These are phyloP conservation scores for Hypoxylon intermedium DNA, from an alignment of 495 filamentous ascomycete genomes.

Conservation along the genomic window DNA sequence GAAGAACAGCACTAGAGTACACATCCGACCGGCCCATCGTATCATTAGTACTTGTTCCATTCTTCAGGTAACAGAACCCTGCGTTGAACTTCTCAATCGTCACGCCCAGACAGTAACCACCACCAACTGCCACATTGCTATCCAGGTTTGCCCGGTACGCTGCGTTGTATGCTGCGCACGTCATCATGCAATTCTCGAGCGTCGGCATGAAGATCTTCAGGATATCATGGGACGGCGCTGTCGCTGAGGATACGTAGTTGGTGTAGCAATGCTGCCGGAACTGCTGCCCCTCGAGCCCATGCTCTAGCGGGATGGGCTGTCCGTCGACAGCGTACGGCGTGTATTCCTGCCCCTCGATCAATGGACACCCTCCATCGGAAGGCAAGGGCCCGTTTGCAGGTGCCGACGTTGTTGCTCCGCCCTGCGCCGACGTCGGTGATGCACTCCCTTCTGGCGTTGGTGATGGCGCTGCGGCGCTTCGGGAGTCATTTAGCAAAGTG, in stretches of 20 bases:
- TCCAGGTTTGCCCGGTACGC: slow-evolving; percentile 33
- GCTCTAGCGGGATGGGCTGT: slow-evolving; percentile 30
- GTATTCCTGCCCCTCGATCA: slow-evolving; percentile 35
- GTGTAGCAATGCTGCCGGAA: slow-evolving; percentile 45
- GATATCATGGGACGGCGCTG: slow-evolving; percentile 40
- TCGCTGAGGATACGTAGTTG: slow-evolving; percentile 38
- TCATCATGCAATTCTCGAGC: slow-evolving; percentile 44
- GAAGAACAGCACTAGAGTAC: slow-evolving; percentile 41
- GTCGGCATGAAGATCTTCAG: slow-evolving; percentile 44
- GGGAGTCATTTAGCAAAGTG: slow-evolving; percentile 7
- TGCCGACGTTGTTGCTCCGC: slow-evolving; percentile 21
- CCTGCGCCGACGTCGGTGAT: slow-evolving; percentile 6
- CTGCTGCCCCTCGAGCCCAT: slow-evolving; percentile 27
- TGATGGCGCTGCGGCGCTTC: slow-evolving; percentile 5
- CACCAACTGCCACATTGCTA: slow-evolving; percentile 26
- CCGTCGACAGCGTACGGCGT: slow-evolving; percentile 40
- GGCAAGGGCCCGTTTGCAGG: slow-evolving; percentile 20
- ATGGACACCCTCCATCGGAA: slow-evolving; percentile 41
- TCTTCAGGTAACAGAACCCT: slow-evolving; percentile 50
- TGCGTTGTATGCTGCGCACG: slow-evolving; percentile 46
- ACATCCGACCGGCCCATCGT: slow-evolving; percentile 35
- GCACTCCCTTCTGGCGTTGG: not conserved
- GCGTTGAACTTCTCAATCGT: slow-evolving; percentile 39
- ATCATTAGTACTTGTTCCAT: slow-evolving; percentile 43
- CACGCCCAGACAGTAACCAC: slow-evolving; percentile 41